Evolutionary conservation across 345 rosid genomes (phyloP), one percentile per base, ranked within the genome.

Genomic region (Schrenkiella parvula): DNA sequence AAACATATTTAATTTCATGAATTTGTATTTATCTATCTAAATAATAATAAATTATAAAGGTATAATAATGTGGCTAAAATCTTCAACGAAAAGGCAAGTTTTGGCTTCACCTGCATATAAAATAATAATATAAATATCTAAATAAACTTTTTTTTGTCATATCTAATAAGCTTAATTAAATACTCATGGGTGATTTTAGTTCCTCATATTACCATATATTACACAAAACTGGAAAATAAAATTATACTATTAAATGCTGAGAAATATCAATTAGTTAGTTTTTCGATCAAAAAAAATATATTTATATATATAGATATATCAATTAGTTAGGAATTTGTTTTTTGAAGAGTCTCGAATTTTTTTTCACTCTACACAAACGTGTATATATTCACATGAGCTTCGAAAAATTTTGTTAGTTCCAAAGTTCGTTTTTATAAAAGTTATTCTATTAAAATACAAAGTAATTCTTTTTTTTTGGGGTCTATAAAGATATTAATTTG

Each of bases 31-130:
- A 7, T n/a, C n/a, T n/a, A n/a, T n/a, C n/a, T n/a, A 18, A 70
- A 10, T 14, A 46, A 34, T 37, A 26, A 12, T 46, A 23, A 48
- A 28, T 51, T 38, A 38, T 39, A 43, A 29, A 18, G 53, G 44
- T 26, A 50, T 35, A 50, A 64, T 43, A 31, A 64, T 42, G 19
- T 42, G 47, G 55, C 12, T 64, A 64, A 15, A 9, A 3, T n/a
- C 31, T 23, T 54, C 39, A 44, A 25, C 46, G 23, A 64, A 73
- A 73, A 73, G 77, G 66, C 58, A 73, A 46, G 57, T 35, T 65
- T 73, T 55, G 71, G 77, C 71, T 73, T 64, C 25, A 13, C 38
- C 54, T 55, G 66, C 32, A 38, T 54, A 50, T 50, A 71, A 8
- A 60, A 53, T 54, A 64, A 42, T 54, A 54, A 42, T 55, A 64